These are phyloP conservation scores for Monascus ruber DNA, from an alignment of 2,329 filamentous ascomycete genomes.

Conservation along the genomic window DNA sequence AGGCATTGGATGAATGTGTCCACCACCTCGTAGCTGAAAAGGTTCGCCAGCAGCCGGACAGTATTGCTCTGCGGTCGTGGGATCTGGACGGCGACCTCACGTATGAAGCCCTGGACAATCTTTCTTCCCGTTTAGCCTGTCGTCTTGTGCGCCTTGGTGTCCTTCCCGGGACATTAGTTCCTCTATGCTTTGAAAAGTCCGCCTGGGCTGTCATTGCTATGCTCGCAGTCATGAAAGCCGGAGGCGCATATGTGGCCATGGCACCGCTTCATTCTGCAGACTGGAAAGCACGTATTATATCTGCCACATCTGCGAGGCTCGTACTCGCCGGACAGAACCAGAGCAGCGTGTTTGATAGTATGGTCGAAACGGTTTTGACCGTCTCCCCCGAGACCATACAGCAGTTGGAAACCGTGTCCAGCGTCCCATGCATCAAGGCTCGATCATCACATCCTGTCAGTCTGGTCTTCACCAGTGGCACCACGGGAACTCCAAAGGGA, in stretches of 20 bases:
- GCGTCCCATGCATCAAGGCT: not conserved
- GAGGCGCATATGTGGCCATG: conserved; percentile 6
- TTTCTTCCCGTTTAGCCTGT: not conserved
- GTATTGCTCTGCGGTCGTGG: not conserved
- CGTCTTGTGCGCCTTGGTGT: not conserved
- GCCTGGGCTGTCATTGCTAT: conserved; percentile 6
- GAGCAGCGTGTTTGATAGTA: conserved; percentile 29
- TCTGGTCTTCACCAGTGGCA: conserved; percentile 25
- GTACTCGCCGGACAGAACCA: conserved; percentile 28
- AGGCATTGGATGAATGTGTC: not conserved
- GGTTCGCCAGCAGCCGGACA: not conserved
- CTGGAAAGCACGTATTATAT: conserved; percentile 1
- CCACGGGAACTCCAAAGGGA: conserved; percentile 19
- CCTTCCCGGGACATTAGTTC: conserved; percentile 3
- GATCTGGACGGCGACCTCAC: not conserved
- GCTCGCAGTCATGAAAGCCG: conserved; percentile 8
- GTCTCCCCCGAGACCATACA: not conserved
- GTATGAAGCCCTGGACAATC: not conserved
- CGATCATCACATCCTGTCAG: conserved; percentile 16
- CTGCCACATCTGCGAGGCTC: conserved; percentile 17
- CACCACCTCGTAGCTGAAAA: not conserved
- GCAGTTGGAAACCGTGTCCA: not conserved
- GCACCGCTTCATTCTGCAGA: conserved; percentile 3
- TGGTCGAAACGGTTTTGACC: conserved; percentile 10
- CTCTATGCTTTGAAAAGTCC: conserved; percentile 8